Percentiles rank a stretch among this genome's conserved stretches.
These are phyloP conservation scores for Babesia ovata DNA, from an alignment of 169 alveolate species.

Conservation along the genomic window DNA sequence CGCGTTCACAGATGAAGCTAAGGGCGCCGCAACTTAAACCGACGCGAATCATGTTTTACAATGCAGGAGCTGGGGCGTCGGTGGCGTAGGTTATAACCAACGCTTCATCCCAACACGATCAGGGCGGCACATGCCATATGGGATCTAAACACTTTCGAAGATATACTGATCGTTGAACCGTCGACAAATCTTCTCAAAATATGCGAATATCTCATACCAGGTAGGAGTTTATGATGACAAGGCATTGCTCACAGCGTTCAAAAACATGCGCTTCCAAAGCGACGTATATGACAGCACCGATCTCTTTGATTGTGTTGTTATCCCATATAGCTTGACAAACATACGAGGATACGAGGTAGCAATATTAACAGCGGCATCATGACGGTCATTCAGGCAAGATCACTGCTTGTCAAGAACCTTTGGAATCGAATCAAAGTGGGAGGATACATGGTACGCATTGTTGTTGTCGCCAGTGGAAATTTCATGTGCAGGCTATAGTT, in stretches of 20 bases:
- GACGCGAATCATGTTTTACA: conserved; percentile 54
- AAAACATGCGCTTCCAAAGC: conserved; percentile 65
- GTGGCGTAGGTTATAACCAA: conserved; percentile 46
- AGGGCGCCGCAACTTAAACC: conserved; percentile 43
- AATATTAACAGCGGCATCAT: background rate
- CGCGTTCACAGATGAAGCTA: conserved; percentile 53
- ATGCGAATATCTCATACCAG: conserved; percentile 67
- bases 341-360: conserved; percentile 49
- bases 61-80: conserved; percentile 70
- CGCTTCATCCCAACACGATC: background rate
- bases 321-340: conserved; percentile 67
- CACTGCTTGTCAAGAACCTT: conserved; percentile 69
- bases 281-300: conserved; percentile 65
- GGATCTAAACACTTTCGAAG: conserved; percentile 44
- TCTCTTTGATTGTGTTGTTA: conserved; percentile 61
- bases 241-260: conserved; percentile 39
- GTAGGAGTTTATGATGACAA: background rate
- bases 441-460: conserved; percentile 64
- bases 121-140: conserved; percentile 63
- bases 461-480: background rate
- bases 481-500: conserved; percentile 63
- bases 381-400: conserved; percentile 40
- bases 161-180: conserved; percentile 68
- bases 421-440: conserved; percentile 69
- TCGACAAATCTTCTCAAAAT: conserved; percentile 70